Evolutionary conservation across 331 rosid genomes (phyloP), one percentile per base, ranked within the genome.

Genomic region (Stylosanthes scabra): DNA sequence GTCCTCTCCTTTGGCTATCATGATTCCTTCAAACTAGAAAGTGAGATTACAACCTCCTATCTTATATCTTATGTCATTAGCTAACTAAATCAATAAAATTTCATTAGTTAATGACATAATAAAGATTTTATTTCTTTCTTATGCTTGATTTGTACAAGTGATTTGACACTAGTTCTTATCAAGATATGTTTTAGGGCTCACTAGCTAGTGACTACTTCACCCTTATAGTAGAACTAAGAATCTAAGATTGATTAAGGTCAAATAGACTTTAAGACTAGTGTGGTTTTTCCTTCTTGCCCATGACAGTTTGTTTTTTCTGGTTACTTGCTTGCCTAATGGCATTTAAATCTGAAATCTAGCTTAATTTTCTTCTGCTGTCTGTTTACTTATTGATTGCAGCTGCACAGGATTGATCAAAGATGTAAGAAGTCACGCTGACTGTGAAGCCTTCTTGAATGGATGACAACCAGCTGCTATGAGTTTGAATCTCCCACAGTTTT

Each of bases 371-470:
- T 78, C 2, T 0, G 20, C 9, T 41, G 45, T 49, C 14, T 13
- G 37, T 59, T 62, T 39, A 55, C 68, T 13, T 16, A 39, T 8
- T 74, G 80, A 61, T 80, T 80, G 84, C 88, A 86, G 92, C 70
- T 83, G 68, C 79, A 56, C 71, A 81, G 57, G 75, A 61, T 54
- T 47, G 37, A 47, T 79, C 59, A 39, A 59, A 70, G 82, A 78
- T 81, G 81, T 82, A 74, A 71, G 74, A 74, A 86, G 81, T 68
- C 72, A 47, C n/a, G n/a, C 54, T 70, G 67, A 81, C 77, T 79
- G 42, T 39, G 76, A 69, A 78, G 79, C 67, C 76, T 78, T 58
- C 72, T 52, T 79, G 83, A 71, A 59, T 52, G 82, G 62, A 75
- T 44, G 29, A 61, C 50, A 44, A 81, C n/a, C 79, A 74, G 69